These are phyloP conservation scores for Sclerotinia sclerotiorum DNA, from an alignment of 2,329 filamentous ascomycete species.

Conservation along the genomic window DNA sequence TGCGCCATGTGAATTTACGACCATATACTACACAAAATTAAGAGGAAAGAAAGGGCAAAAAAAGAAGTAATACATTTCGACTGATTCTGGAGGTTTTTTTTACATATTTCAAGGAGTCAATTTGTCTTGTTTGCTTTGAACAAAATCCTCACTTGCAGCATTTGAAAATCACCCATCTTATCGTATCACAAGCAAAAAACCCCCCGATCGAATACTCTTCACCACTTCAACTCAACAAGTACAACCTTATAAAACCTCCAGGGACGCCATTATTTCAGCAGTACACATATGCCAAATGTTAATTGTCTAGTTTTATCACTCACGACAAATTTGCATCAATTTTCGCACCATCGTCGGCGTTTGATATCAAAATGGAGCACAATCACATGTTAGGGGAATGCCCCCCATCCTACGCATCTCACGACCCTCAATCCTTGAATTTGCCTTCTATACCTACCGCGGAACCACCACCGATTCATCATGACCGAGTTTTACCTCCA, in stretches of 20 bases:
- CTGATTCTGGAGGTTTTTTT: not conserved
- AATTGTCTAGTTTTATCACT: not conserved
- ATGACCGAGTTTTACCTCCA: slow-evolving; percentile 39
- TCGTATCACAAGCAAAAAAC: slow-evolving; percentile 24
- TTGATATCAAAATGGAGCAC: slow-evolving; percentile 36
- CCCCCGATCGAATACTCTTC: not conserved
- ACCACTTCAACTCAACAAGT: not conserved
- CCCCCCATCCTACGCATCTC: slow-evolving; percentile 38
- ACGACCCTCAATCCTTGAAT: slow-evolving; percentile 36
- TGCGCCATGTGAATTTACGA: slow-evolving; percentile 8
- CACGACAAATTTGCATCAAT: not conserved
- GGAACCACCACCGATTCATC: slow-evolving; percentile 35
- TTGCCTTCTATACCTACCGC: slow-evolving; percentile 36
- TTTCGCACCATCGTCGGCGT: slow-evolving; percentile 27
- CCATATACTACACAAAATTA: not conserved
- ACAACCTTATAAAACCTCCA: not conserved
- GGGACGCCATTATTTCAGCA: not conserved
- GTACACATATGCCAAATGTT: slow-evolving; percentile 7
- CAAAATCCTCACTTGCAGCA: not conserved
- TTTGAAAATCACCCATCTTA: not conserved
- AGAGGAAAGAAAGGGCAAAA: not conserved
- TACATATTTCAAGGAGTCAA: not conserved
- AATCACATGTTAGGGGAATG: slow-evolving; percentile 39
- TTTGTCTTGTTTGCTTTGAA: not conserved
- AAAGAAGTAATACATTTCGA: not conserved